Base-by-base conservation (phyloP, 352 stramenopile species). In the Blastocystis sp. region DNA sequence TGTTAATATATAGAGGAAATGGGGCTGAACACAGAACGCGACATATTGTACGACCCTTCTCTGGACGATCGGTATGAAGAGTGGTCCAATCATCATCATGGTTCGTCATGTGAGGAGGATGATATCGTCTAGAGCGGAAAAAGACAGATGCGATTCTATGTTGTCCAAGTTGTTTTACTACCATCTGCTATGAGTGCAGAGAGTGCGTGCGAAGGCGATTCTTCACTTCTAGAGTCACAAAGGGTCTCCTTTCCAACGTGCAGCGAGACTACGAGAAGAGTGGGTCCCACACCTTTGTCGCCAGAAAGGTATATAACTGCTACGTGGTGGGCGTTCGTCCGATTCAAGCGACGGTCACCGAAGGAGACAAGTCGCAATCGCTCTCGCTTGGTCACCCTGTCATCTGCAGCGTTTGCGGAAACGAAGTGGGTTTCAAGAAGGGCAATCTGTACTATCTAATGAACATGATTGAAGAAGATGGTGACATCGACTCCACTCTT, bases 111-210 rank as follows among this genome's bases (percentile, higher is more conserved):
- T 32, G 4, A n/a, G 11, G 4, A 27, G 27, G 4, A 7, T 44
- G 24, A 63, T n/a, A 65, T 48, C 8, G 27, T 64, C 3, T 46
- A 81, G 46, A 81, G 27, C 29, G 46, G 18, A 4, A 48, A 14
- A 48, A 6, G 29, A 81, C 69, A 46, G 69, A 64, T 38, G 69
- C 69, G 27, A 64, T 81, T 46, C 29, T 81, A 8, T 81, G 69
- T 51, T 81, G 69, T 44, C 69, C 69, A 4, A 64, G 69, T 64
- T 81, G 69, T 24, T 81, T 81, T 64, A 81, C 69, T 11, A 81
- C 69, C 9, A 63, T 81, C 27, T 81, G 69, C 46, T 81, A 81
- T 44, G 29, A 61, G 18, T 61, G 69, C 44, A 64, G 29, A 38
- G 11, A n/a, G 69, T 81, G 21, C 4, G 4, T 29, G 8, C n/a